Evolutionary conservation across 2,329 filamentous ascomycete genomes (phyloP).

Genomic region (Daldinia eschscholtzii): DNA sequence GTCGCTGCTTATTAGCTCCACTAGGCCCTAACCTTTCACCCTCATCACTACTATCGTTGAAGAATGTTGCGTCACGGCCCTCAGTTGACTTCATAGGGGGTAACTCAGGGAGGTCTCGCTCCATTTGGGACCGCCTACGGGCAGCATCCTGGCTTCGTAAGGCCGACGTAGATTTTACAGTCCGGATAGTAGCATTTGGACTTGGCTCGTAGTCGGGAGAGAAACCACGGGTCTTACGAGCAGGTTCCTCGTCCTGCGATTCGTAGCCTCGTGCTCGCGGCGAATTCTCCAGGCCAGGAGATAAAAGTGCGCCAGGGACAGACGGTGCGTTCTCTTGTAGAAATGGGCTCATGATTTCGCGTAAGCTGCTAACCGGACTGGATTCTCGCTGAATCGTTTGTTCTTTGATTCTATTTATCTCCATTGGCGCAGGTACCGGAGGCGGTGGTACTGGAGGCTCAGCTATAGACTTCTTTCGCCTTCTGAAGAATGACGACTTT

Average conservation of each 20-base stretch:
- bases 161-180: slow-evolving; percentile 65
- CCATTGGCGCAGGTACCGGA: slow-evolving; percentile 51
- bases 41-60: slow-evolving; percentile 66
- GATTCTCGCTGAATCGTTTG: slow-evolving; percentile 56
- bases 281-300: slow-evolving; percentile 45
- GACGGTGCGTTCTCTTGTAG: slow-evolving; percentile 56
- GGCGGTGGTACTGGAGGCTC: slow-evolving; percentile 74
- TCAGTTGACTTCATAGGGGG: slow-evolving; percentile 43
- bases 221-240: slow-evolving; percentile 68
- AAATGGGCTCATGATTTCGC: slow-evolving; percentile 89
- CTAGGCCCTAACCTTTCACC: slow-evolving; percentile 46
- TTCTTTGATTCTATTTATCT: slow-evolving; percentile 43
- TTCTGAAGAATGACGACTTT: slow-evolving; percentile 95
- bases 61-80: slow-evolving; percentile 60
- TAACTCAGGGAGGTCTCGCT: slow-evolving; percentile 48
- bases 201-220: slow-evolving; percentile 82
- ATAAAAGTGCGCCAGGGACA: slow-evolving; percentile 36
- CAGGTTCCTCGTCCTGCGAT: slow-evolving; percentile 49
- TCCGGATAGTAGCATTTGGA: slow-evolving; percentile 76
- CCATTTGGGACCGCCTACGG: slow-evolving; percentile 45
- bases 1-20: slow-evolving; percentile 18
- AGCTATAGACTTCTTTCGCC: slow-evolving; percentile 88
- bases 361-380: slow-evolving; percentile 83
- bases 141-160: slow-evolving; percentile 48
- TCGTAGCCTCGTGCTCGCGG: slow-evolving; percentile 44